Evolutionary conservation across 371 early-diverging fungal genomes (phyloP).

Genomic region (Choanephora cucurbitarum): DNA sequence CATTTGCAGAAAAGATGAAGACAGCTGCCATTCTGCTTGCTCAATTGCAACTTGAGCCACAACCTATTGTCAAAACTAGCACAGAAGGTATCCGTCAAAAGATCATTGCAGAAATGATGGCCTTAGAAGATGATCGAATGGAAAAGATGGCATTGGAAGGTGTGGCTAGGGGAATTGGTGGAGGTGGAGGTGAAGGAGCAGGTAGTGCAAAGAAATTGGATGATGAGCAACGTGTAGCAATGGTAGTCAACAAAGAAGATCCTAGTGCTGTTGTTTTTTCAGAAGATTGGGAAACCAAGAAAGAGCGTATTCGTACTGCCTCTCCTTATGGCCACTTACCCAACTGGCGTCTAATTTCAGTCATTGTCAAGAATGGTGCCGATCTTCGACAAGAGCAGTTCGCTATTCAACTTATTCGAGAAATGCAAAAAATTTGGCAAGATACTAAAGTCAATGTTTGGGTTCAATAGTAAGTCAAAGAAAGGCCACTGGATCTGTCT

Average conservation of each 20-base stretch:
- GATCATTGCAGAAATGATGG: conserved; percentile 87
- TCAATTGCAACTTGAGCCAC: conserved; percentile 76
- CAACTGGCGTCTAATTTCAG: conserved; percentile 85
- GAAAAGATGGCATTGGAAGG: conserved; percentile 43
- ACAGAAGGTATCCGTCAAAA: conserved; percentile 66
- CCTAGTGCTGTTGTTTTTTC: conserved; percentile 87
- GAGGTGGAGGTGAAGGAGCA: conserved; percentile 54
- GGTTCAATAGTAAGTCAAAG: conserved; percentile 75
- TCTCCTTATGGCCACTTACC: conserved; percentile 81
- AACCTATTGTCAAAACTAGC: conserved; percentile 53
- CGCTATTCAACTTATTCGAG: conserved; percentile 90
- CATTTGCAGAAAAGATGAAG: conserved; percentile 84
- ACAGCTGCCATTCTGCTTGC: conserved; percentile 92
- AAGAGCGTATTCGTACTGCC: conserved; percentile 71
- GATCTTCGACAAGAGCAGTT: conserved; percentile 97
- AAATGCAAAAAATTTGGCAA: conserved; percentile 93
- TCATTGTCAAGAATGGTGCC: conserved; percentile 97
- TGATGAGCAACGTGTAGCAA: conserved; percentile 45
- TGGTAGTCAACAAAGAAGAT: conserved; percentile 68
- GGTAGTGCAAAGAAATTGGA: conserved; percentile 53
- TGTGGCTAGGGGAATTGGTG: conserved; percentile 47
- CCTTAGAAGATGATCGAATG: conserved; percentile 80
- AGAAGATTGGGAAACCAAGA: conserved; percentile 86
- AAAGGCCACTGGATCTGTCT: no score
- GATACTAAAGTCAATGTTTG: conserved; percentile 77